Evolutionary conservation across 768 basidiomycete genomes (phyloP).

Genomic region (Suillus sp.): DNA sequence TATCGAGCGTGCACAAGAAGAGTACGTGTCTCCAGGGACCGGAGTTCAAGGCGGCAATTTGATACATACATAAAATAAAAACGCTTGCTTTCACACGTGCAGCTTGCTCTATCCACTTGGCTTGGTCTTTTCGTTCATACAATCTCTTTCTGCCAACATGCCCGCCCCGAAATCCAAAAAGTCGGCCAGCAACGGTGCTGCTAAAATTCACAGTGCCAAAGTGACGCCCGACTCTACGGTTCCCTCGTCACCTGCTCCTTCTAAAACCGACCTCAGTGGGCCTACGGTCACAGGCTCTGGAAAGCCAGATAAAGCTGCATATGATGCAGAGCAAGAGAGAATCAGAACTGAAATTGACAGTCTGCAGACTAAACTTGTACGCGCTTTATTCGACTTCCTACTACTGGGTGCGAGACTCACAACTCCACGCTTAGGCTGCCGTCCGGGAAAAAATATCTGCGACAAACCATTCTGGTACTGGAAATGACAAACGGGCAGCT

Average conservation of each 20-base stretch:
- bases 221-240: conserved; percentile 29
- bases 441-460: conserved; percentile 77
- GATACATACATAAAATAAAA: conserved; percentile 4
- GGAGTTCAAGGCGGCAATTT: conserved; percentile 2
- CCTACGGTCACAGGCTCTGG: conserved; percentile 40
- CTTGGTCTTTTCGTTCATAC: conserved; percentile 24
- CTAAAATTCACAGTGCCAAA: conserved; percentile 30
- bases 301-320: conserved; percentile 83
- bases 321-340: conserved; percentile 82
- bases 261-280: conserved; percentile 22
- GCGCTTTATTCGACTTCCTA: conserved; percentile 29
- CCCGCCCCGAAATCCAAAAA: conserved; percentile 58
- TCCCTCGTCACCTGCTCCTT: conserved; percentile 28
- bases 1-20: neutral
- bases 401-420: conserved; percentile 7
- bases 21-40: neutral
- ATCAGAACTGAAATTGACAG: conserved; percentile 84
- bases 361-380: conserved; percentile 76
- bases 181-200: conserved; percentile 48
- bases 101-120: neutral
- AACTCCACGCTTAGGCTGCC: conserved; percentile 47
- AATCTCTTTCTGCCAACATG: conserved; percentile 24
- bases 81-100: conserved; percentile 9
- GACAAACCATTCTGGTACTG: conserved; percentile 58
- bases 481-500: conserved; percentile 68